Evolutionary conservation across 345 rosid species (phyloP).

Genomic region (Trapa incisa): DNA sequence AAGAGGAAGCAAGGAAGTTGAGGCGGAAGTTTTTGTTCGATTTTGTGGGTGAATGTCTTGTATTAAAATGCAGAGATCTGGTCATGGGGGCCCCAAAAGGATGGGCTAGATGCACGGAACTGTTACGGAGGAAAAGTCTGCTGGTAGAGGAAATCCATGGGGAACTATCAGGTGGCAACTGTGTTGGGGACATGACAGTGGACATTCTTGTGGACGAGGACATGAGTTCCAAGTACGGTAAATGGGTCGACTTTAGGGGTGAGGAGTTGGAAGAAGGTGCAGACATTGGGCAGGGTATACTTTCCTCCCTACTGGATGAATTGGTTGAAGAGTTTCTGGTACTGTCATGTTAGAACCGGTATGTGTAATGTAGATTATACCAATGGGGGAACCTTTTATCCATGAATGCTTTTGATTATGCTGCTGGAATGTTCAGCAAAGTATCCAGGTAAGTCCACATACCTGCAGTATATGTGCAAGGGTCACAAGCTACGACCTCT

Average conservation of each 20-base stretch:
- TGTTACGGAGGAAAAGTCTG: constrained; percentile 32
- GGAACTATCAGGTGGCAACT: constrained; percentile 39
- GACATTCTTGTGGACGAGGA: constrained; percentile 76
- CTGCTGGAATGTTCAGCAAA: background rate
- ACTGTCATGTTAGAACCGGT: background rate
- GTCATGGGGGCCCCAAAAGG: constrained; percentile 38
- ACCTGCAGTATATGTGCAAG: no score
- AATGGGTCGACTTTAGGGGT: constrained; percentile 52
- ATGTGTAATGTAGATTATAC: background rate
- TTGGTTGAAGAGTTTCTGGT: constrained; percentile 37
- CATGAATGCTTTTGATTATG: background rate
- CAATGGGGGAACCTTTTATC: no score
- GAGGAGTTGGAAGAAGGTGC: constrained; percentile 61
- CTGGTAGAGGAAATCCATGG: constrained; percentile 47
- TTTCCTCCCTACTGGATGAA: constrained; percentile 57
- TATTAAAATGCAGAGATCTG: constrained; percentile 18
- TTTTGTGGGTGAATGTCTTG: constrained; percentile 38
- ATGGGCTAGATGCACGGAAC: constrained; percentile 20
- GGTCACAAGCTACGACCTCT: no score
- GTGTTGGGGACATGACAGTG: constrained; percentile 53
- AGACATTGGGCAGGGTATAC: constrained; percentile 48
- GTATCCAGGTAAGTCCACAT: no score
- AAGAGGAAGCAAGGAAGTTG: constrained; percentile 29
- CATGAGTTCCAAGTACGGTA: constrained; percentile 53
- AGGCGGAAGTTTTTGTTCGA: constrained; percentile 45